Conservation (phyloP, 1,284 basidiomycete genomes). For the Ganoderma leucocontextum region DNA sequence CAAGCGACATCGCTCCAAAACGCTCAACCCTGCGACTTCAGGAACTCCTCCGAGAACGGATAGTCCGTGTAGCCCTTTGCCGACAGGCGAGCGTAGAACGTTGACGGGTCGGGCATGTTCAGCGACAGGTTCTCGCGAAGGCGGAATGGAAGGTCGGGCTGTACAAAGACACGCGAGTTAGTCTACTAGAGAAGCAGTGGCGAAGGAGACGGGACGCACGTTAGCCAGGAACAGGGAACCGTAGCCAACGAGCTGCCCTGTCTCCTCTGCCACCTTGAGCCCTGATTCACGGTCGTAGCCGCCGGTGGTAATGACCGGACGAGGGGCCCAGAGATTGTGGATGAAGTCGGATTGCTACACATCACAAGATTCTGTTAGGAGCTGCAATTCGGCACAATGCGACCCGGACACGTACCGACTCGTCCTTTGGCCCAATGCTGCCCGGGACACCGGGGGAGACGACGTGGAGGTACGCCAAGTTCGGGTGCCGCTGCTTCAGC, state of each 20-base stretch:
- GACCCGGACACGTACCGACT: conserved; percentile 6
- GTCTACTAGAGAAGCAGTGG: not conserved
- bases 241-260: conserved; percentile 51
- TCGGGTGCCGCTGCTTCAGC: conserved; percentile 51
- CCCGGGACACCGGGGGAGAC: conserved; percentile 46
- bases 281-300: conserved; percentile 35
- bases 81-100: conserved; percentile 34
- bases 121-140: conserved; percentile 28
- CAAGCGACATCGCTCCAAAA: not conserved
- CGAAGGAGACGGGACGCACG: conserved; percentile 29
- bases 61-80: conserved; percentile 37
- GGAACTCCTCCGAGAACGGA: conserved; percentile 33
- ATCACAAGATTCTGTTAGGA: not conserved
- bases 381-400: not conserved
- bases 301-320: conserved; percentile 45
- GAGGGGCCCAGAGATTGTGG: conserved; percentile 40
- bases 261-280: conserved; percentile 39
- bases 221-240: conserved; percentile 57
- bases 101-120: conserved; percentile 21
- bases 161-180: not conserved
- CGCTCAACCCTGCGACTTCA: conserved; percentile 13
- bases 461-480: conserved; percentile 66
- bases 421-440: conserved; percentile 23
- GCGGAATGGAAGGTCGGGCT: conserved; percentile 33
- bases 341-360: conserved; percentile 32